phyloP scores from a whole-genome alignment of 2,329 filamentous ascomycete genomes.

The Microcyclospora tardicrescens region DNA sequence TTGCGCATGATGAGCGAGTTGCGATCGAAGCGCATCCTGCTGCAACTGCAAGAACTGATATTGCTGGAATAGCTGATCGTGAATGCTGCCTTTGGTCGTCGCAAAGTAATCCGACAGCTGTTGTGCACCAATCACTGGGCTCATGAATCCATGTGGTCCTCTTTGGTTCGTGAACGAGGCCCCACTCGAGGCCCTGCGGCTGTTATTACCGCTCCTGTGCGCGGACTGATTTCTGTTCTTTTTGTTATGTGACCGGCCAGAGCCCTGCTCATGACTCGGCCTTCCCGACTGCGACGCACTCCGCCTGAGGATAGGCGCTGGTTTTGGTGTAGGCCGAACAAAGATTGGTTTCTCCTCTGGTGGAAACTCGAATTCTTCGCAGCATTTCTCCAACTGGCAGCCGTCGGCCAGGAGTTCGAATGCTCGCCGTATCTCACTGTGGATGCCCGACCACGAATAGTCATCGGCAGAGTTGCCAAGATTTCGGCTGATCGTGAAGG shows the following conservation, averaged over 20 bases:
- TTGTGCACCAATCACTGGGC: constrained; percentile 5
- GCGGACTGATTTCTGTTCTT: constrained; percentile 36
- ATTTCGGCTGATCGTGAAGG: constrained; percentile 81
- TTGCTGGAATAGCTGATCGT: constrained; percentile 37
- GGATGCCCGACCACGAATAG: constrained; percentile 81
- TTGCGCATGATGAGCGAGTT: constrained; percentile 32
- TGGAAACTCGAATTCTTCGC: constrained; percentile 78
- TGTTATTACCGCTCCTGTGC: constrained; percentile 32
- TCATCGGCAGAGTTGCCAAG: constrained; percentile 94
- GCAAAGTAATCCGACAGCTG: constrained; percentile 32
- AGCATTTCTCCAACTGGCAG: constrained; percentile 69
- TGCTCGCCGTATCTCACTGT: constrained; percentile 76
- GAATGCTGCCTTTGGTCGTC: constrained; percentile 27
- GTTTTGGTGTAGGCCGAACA: constrained; percentile 44
- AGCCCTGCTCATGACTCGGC: constrained; percentile 32
- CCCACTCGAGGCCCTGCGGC: constrained; percentile 45
- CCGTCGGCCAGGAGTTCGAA: constrained; percentile 65
- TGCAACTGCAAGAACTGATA: constrained; percentile 26
- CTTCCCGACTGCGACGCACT: constrained; percentile 36
- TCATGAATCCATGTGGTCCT: constrained; percentile 22
- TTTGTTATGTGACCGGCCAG: constrained; percentile 18
- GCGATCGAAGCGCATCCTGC: constrained; percentile 25
- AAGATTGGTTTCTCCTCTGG: constrained; percentile 55
- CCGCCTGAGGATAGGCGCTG: constrained; percentile 40
- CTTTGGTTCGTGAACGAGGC: constrained; percentile 33